Percentiles rank a stretch among this genome's conserved stretches.
These are phyloP conservation scores for Euphorbia peplus DNA, from an alignment of 345 rosid species.

Conservation along the genomic window DNA sequence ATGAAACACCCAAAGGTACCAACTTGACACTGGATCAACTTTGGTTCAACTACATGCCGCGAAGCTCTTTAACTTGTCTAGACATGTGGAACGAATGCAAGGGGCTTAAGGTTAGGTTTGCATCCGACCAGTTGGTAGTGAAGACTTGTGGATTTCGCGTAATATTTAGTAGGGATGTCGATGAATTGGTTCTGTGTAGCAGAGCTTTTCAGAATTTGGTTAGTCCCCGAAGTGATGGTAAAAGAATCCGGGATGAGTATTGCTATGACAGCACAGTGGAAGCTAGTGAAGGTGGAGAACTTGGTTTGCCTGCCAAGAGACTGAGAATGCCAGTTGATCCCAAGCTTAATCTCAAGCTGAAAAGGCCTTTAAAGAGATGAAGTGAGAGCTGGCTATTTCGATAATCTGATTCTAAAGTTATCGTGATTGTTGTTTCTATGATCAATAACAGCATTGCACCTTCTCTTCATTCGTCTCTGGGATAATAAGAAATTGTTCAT, in stretches of 20 bases:
- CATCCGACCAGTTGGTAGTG: background rate
- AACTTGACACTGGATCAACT: background rate
- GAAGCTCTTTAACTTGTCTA: slow-evolving; percentile 3
- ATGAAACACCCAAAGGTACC: background rate
- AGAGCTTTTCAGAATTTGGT: slow-evolving; percentile 1
- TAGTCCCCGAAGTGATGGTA: background rate
- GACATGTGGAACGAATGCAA: background rate
- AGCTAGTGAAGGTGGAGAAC: background rate
- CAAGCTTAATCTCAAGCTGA: background rate
- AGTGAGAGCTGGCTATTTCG: background rate
- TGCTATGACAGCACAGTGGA: too few relatives aligned
- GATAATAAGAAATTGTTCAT: too few relatives aligned
- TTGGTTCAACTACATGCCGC: slow-evolving; percentile 11
- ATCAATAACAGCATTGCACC: too few relatives aligned
- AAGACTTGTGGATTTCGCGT: background rate
- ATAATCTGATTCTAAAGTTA: too few relatives aligned
- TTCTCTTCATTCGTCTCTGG: too few relatives aligned
- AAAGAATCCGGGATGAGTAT: background rate
- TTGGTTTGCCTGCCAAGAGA: background rate
- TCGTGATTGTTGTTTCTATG: too few relatives aligned
- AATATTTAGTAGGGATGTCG: background rate
- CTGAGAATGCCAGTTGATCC: background rate
- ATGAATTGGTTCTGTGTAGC: slow-evolving; percentile 1
- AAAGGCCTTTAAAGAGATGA: background rate
- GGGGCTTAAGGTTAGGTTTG: background rate